A percentile compares a stretch with the other conserved stretches of the same genome.
phyloP scores from a whole-genome alignment of 352 stramenopile species.

The Pythium insidiosum region DNA sequence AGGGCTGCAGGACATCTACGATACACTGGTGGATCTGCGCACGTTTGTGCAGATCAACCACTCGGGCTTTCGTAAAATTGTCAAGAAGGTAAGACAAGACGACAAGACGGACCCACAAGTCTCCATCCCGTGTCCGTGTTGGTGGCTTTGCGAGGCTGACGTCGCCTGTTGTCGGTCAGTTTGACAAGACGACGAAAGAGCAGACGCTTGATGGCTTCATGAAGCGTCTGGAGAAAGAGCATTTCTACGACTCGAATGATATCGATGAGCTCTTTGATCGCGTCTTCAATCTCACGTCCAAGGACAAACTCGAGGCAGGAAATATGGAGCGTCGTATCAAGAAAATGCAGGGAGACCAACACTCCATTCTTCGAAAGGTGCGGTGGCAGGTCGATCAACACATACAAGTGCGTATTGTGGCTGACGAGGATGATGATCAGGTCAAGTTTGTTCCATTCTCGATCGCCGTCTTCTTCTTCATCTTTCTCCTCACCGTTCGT shows the following conservation, averaged over 20 bases:
- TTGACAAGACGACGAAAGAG: slow-evolving; percentile 86
- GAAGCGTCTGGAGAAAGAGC: slow-evolving; percentile 63
- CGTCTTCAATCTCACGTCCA: slow-evolving; percentile 74
- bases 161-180: no score
- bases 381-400: slow-evolving; percentile 3
- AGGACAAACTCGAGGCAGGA: slow-evolving; percentile 81
- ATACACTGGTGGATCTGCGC: slow-evolving; percentile 84
- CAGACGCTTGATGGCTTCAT: slow-evolving; percentile 70
- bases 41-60: slow-evolving; percentile 90
- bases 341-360: slow-evolving; percentile 75
- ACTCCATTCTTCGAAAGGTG: slow-evolving; percentile 78
- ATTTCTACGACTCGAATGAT: slow-evolving; percentile 77
- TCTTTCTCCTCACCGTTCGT: slow-evolving; percentile 62
- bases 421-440: slow-evolving; percentile 13
- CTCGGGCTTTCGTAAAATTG: slow-evolving; percentile 90
- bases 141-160: no score
- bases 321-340: slow-evolving; percentile 82
- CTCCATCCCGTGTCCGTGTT: no score
- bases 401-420: neutral
- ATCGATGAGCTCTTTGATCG: slow-evolving; percentile 72
- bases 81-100: slow-evolving; percentile 87
- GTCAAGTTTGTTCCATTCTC: slow-evolving; percentile 74
- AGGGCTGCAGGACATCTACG: slow-evolving; percentile 84
- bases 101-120: no score
- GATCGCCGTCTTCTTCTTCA: slow-evolving; percentile 66